Percentiles rank a stretch among this genome's conserved stretches.
Conservation (phyloP, 768 basidiomycete species). For the Tulasnella sp. region DNA sequence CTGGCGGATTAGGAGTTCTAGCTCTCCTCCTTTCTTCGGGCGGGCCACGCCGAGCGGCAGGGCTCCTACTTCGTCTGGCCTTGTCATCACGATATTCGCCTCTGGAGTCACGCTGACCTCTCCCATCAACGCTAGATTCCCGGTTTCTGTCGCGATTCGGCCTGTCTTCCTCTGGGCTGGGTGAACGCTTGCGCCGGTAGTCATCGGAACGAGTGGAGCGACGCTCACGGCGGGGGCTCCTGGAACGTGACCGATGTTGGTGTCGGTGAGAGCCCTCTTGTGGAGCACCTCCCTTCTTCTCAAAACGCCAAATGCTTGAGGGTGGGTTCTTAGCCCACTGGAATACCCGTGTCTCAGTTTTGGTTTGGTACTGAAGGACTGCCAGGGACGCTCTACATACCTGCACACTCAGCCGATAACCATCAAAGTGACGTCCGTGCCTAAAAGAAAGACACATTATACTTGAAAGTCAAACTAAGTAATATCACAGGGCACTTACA, state of each 20-base stretch:
- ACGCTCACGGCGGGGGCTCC: constrained; percentile 37
- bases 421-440: constrained; percentile 69
- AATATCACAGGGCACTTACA: constrained; percentile 42
- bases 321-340: constrained; percentile 80
- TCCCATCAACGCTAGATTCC: too few relatives aligned
- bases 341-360: not conserved
- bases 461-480: not conserved
- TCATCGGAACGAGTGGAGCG: constrained; percentile 19
- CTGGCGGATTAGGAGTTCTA: too few relatives aligned
- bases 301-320: constrained; percentile 70
- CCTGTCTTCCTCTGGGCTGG: constrained; percentile 30
- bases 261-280: constrained; percentile 25
- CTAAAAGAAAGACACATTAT: constrained; percentile 28
- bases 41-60: too few relatives aligned
- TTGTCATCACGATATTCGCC: too few relatives aligned
- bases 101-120: too few relatives aligned
- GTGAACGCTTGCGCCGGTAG: constrained; percentile 22
- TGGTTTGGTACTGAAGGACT: not conserved
- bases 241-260: constrained; percentile 37
- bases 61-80: too few relatives aligned
- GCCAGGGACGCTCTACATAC: constrained; percentile 27
- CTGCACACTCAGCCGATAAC: constrained; percentile 63
- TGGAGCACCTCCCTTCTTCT: constrained; percentile 25
- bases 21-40: too few relatives aligned
- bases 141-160: too few relatives aligned